Conservation (phyloP, 257 asterid genomes). For the Jaltomata sinuosa region DNA sequence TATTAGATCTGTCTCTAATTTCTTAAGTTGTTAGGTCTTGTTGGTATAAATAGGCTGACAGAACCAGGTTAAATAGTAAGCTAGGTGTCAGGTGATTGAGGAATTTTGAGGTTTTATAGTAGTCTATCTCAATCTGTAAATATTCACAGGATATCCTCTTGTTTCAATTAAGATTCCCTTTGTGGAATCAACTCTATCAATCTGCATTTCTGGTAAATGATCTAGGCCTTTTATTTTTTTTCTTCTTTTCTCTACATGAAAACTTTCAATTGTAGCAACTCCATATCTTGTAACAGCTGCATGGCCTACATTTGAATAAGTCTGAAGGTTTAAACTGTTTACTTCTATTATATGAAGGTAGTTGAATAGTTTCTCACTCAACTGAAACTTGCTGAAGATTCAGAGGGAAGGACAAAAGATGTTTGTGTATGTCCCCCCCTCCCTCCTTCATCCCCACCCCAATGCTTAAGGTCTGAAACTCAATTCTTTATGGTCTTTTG, state of each 20-base stretch:
- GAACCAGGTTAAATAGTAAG: slow-evolving; percentile 16
- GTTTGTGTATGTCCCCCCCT: not conserved
- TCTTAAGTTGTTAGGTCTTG: slow-evolving; percentile 12
- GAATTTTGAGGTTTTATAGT: slow-evolving; percentile 18
- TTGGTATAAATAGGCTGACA: slow-evolving; percentile 26
- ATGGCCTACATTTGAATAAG: too few species aligned
- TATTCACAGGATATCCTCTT: slow-evolving; percentile 25
- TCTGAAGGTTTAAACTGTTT: not conserved
- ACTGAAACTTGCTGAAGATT: not conserved
- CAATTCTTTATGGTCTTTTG: not conserved
- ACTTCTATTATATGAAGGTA: slow-evolving; percentile 5
- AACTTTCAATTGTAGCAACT: not conserved
- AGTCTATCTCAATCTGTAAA: slow-evolving; percentile 33
- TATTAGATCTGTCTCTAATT: slow-evolving; percentile 1
- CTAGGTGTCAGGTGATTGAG: slow-evolving; percentile 23
- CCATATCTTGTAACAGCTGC: too few species aligned
- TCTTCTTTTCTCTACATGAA: not conserved
- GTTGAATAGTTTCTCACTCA: not conserved
- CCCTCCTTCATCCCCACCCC: not conserved
- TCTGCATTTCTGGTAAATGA: not conserved
- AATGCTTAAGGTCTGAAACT: not conserved
- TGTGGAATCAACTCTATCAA: not conserved
- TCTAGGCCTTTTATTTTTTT: not conserved
- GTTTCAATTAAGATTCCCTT: slow-evolving; percentile 1
- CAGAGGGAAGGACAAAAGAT: not conserved